Conservation (phyloP, 2,329 filamentous ascomycete genomes). For the Alternaria conjuncta region DNA sequence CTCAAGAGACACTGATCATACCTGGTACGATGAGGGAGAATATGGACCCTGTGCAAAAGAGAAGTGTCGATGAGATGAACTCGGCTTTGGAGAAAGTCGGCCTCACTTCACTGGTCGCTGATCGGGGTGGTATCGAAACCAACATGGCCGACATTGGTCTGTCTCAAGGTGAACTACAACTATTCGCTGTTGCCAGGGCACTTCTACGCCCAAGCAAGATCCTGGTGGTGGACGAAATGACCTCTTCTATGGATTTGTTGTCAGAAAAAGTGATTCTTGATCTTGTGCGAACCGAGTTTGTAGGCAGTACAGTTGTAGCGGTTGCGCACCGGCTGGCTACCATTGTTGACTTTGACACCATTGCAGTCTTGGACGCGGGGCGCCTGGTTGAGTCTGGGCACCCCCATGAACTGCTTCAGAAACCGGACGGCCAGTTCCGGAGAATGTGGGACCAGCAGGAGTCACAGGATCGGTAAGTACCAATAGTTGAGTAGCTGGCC, state of each 20-base stretch:
- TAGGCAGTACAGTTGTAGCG: not conserved
- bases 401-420: not conserved
- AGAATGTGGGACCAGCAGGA: not conserved
- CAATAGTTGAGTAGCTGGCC: not conserved
- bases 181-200: not conserved
- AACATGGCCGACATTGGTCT: not conserved
- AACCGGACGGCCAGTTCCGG: not conserved
- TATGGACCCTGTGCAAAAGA: not conserved
- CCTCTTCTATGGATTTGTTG: not conserved
- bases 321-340: not conserved
- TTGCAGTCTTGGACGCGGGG: not conserved
- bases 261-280: not conserved
- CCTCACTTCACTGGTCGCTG: not conserved
- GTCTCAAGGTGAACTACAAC: not conserved
- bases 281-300: not conserved
- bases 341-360: not conserved
- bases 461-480: not conserved
- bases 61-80: not conserved
- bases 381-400: not conserved
- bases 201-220: not conserved
- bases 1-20: not conserved
- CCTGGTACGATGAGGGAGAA: not conserved
- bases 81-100: not conserved
- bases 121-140: not conserved
- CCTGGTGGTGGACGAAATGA: not conserved